Evolutionary conservation across 331 rosid species (phyloP).

Genomic region (Cucumis variabilis): DNA sequence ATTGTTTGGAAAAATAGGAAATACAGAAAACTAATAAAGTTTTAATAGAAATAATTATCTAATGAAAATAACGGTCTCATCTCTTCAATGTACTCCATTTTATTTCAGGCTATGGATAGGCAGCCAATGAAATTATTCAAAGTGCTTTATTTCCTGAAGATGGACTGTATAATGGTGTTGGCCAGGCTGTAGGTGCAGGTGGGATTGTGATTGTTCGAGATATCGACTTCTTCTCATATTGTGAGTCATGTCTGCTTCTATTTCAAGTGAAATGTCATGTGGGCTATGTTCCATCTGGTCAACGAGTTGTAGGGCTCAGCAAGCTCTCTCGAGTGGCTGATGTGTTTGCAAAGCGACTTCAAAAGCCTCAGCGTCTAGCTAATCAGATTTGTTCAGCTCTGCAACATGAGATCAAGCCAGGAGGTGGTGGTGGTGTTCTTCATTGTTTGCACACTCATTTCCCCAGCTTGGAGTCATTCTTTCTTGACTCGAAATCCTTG

Average conservation of each 20-base stretch:
- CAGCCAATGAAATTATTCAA: constrained; percentile 81
- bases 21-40: not conserved
- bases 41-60: not conserved
- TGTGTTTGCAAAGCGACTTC: constrained; percentile 87
- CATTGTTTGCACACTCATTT: constrained; percentile 80
- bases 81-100: not conserved
- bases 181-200: constrained; percentile 93
- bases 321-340: constrained; percentile 90
- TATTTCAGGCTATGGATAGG: constrained; percentile 72
- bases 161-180: constrained; percentile 73
- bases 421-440: constrained; percentile 79
- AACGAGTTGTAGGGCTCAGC: constrained; percentile 90
- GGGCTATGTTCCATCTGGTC: constrained; percentile 90
- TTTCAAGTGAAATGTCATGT: constrained; percentile 93
- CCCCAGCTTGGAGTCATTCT: constrained; percentile 65
- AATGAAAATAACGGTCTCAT: not conserved
- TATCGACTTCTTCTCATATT: constrained; percentile 81
- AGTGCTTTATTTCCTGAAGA: constrained; percentile 96
- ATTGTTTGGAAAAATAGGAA: not conserved
- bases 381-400: constrained; percentile 81
- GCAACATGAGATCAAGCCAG: constrained; percentile 82
- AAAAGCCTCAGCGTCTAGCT: constrained; percentile 90
- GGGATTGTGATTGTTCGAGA: constrained; percentile 96
- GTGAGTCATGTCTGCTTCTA: constrained; percentile 96
- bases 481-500: constrained; percentile 63